Evolutionary conservation across 768 basidiomycete species (phyloP).

Genomic region (Russula sp.): DNA sequence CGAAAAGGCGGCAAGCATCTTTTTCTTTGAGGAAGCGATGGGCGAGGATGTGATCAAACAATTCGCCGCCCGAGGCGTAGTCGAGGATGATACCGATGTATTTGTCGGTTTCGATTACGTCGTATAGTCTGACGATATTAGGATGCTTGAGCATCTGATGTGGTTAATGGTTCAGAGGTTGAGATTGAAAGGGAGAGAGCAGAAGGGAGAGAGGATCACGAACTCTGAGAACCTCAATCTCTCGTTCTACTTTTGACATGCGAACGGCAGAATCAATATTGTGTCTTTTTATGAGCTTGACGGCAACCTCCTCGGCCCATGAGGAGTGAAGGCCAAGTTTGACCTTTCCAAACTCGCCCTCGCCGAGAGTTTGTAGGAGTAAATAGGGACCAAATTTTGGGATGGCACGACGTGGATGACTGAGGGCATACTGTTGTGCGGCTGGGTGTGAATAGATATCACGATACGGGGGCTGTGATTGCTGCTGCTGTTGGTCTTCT

Average conservation of each 20-base stretch:
- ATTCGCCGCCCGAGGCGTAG: constrained; percentile 95
- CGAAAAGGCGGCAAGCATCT: constrained; percentile 93
- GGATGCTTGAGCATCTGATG: constrained; percentile 86
- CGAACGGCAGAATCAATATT: constrained; percentile 82
- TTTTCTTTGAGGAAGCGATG: constrained; percentile 93
- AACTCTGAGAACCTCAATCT: constrained; percentile 95
- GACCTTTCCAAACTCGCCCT: constrained; percentile 98
- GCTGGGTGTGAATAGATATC: constrained; percentile 84
- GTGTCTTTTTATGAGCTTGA: constrained; percentile 90
- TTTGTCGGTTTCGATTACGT: constrained; percentile 98
- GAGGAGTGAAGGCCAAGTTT: constrained; percentile 92
- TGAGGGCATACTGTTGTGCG: constrained; percentile 71
- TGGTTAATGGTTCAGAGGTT: constrained; percentile 19
- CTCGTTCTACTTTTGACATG: constrained; percentile 93
- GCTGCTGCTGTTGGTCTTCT: constrained; percentile 31
- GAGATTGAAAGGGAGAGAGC: constrained; percentile 6
- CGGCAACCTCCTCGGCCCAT: constrained; percentile 97
- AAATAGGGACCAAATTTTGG: constrained; percentile 95
- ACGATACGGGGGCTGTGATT: constrained; percentile 38
- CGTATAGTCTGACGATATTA: constrained; percentile 96
- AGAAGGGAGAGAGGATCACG: constrained; percentile 27
- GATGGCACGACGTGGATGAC: constrained; percentile 78
- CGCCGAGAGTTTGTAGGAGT: constrained; percentile 90
- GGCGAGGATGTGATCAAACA: constrained; percentile 98
- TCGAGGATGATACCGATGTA: constrained; percentile 99